A percentile compares a stretch with the other conserved stretches of the same genome.
These are phyloP conservation scores for Fusarium neocosmosporiellum DNA, from an alignment of 2,329 filamentous ascomycete species.

Conservation along the genomic window DNA sequence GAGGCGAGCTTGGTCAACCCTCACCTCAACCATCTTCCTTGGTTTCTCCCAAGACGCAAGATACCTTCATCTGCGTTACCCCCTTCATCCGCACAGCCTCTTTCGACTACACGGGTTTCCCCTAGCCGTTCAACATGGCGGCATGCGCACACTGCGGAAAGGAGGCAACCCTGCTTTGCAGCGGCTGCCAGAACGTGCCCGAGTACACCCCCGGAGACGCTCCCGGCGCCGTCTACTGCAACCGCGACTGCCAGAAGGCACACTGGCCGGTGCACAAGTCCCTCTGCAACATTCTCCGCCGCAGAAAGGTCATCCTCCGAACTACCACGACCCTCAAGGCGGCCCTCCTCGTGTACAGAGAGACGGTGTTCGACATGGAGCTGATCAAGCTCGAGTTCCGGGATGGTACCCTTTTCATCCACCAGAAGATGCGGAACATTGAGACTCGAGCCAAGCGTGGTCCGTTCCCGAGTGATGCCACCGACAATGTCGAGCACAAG, in stretches of 20 bases:
- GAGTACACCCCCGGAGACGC: slow-evolving; percentile 25
- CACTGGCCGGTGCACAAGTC: slow-evolving; percentile 16
- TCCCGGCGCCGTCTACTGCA: slow-evolving; percentile 15
- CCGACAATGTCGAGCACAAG: slow-evolving; percentile 5
- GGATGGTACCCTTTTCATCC: slow-evolving; percentile 8
- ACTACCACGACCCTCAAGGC: slow-evolving; percentile 14
- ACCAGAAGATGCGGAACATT: background rate
- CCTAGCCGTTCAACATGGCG: slow-evolving; percentile 1
- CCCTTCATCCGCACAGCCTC: background rate
- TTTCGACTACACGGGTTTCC: background rate
- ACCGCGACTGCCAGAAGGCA: slow-evolving; percentile 14
- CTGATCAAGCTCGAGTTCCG: slow-evolving; percentile 2
- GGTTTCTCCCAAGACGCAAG: background rate
- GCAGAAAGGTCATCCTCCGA: slow-evolving; percentile 14
- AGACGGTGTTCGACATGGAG: slow-evolving; percentile 9
- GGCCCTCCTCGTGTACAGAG: slow-evolving; percentile 16
- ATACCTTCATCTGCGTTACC: background rate
- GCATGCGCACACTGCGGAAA: slow-evolving; percentile 14
- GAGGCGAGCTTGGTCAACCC: background rate
- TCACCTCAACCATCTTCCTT: background rate
- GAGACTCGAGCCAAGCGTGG: background rate
- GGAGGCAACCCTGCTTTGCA: slow-evolving; percentile 7
- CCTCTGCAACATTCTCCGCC: slow-evolving; percentile 9
- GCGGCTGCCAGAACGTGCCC: slow-evolving; percentile 7
- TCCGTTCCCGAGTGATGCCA: slow-evolving; percentile 14